Percentiles rank a stretch among this genome's conserved stretches.
Conservation (phyloP, 768 basidiomycete species). For the Lentinus tigrinus region DNA sequence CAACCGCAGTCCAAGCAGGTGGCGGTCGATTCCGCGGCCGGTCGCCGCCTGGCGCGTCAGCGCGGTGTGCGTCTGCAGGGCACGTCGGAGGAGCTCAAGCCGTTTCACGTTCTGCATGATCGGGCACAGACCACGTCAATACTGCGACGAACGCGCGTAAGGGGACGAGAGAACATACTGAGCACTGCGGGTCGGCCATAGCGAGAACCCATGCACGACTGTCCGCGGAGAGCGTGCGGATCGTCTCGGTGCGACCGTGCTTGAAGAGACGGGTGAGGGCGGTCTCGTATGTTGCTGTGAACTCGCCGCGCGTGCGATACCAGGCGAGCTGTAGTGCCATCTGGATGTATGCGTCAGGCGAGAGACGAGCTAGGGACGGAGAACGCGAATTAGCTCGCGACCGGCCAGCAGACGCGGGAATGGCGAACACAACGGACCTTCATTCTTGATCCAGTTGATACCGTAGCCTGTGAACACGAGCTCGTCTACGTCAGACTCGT, state of each 20-base stretch:
- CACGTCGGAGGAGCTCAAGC: conserved; percentile 57
- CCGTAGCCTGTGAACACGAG: conserved; percentile 85
- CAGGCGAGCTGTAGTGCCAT: conserved; percentile 91
- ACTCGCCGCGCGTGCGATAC: conserved; percentile 71
- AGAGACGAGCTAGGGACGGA: conserved; percentile 41
- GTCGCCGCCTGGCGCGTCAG: conserved; percentile 77
- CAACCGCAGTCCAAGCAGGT: conserved; percentile 80
- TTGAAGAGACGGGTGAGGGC: conserved; percentile 85
- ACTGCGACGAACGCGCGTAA: not conserved
- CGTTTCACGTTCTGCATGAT: conserved; percentile 28
- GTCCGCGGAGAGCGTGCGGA: conserved; percentile 72
- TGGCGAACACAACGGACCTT: conserved; percentile 46
- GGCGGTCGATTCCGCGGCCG: conserved; percentile 86
- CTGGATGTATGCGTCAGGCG: conserved; percentile 87
- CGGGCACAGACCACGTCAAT: not conserved
- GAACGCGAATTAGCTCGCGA: not conserved
- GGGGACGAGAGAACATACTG: conserved; percentile 38
- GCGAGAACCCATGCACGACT: conserved; percentile 75
- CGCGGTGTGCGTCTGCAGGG: conserved; percentile 66
- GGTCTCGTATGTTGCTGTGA: conserved; percentile 93
- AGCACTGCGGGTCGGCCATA: conserved; percentile 55
- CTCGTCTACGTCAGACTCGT: conserved; percentile 81
- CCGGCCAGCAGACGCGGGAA: not conserved
- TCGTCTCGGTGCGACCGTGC: conserved; percentile 87
- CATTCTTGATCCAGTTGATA: conserved; percentile 78